Base-by-base conservation (phyloP, 192 early-diverging fungal genomes). In the Diversispora epigaea region DNA sequence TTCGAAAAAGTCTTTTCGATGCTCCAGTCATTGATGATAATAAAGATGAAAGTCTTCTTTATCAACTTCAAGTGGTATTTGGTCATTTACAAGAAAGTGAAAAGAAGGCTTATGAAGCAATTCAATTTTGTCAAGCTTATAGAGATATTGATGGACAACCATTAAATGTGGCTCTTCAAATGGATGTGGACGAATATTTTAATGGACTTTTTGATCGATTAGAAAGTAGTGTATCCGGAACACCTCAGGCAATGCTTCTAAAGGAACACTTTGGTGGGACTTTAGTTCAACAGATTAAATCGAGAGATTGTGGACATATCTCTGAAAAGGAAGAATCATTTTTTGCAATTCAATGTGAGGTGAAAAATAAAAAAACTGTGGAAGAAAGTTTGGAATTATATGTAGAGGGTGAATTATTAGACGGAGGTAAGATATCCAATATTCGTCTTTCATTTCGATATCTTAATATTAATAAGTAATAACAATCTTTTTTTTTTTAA, bases 121-220 rank as follows among this genome's bases (percentile, higher is more conserved):
- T 67, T 10, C 56, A 76, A 6, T 88, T 88, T 50, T 86, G 81
- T 43, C 77, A 79, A 15, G 74, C 86, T 1, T 86, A 82, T 64
- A 86, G 80, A 77, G 87, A 87, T 40, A 78, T 77, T 67, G 87
- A 88, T 56, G 86, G 86, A 0, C 77, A 85, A 57, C 78, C 84
- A 7, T 77, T 85, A 75, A 88, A 88, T 65, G 82, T 84, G 4
- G 80, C 81, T 9, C 76, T 88, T 32, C 86, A 88, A 41, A 89
- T 87, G 86, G 86, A 88, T 55, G 86, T 89, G 4, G 86, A 87
- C 44, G 86, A 87, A 76, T 87, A 84, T 43, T 88, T 89, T 77
- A 88, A 77, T 77, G 82, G 83, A 55, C 76, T 87, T 15, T 86
- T 88, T 77, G 86, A 88, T 58, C 80, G 86, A 11, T 61, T 88